Conservation (phyloP, 176 grass and related monocot genomes). For the Pontederia paniculata region DNA sequence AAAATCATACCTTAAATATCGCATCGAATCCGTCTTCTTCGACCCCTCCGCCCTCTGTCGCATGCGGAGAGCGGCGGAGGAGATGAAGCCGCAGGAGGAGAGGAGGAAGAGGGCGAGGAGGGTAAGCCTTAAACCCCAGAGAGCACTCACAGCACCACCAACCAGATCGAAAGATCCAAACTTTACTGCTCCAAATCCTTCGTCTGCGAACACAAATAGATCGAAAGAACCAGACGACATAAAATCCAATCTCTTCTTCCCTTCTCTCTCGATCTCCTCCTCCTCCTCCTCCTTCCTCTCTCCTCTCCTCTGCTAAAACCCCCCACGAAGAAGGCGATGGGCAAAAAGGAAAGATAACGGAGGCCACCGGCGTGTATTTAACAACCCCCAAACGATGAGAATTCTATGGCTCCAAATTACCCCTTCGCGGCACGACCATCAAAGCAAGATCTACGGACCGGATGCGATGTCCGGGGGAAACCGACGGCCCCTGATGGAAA, state of each 20-base stretch:
- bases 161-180: neutral
- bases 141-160: neutral
- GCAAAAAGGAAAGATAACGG: neutral
- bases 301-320: conserved; percentile 8
- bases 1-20: neutral
- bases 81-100: neutral
- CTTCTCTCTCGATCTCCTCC: neutral
- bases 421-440: too few species aligned
- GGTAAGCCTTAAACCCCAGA: neutral
- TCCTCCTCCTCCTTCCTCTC: neutral
- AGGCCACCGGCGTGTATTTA: too few species aligned
- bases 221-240: conserved; percentile 19
- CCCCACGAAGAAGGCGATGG: conserved; percentile 1
- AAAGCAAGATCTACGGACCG: too few species aligned
- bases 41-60: conserved; percentile 7
- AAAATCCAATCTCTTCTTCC: neutral
- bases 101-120: neutral
- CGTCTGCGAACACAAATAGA: conserved; percentile 1
- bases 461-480: too few species aligned
- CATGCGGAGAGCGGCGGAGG: neutral
- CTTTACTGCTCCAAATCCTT: neutral
- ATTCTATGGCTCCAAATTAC: too few species aligned
- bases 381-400: too few species aligned
- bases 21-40: conserved; percentile 17
- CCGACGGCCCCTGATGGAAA: too few species aligned